These are phyloP conservation scores for Chrysanthemum makinoi DNA, from an alignment of 129 eudicot genomes.

Conservation along the genomic window DNA sequence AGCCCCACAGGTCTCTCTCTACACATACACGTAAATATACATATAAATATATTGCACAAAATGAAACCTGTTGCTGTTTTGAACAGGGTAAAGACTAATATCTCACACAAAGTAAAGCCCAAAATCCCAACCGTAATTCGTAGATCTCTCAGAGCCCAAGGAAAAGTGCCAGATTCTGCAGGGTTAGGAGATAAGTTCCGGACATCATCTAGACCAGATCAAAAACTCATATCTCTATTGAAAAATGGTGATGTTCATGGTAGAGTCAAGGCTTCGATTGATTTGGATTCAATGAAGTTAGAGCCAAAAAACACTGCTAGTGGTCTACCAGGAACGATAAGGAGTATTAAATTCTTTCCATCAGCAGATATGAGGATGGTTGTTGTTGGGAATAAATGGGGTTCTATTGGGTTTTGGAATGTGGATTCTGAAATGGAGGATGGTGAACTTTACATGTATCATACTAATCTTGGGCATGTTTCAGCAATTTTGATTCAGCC, in stretches of 20 bases:
- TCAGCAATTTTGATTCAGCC: conserved; percentile 64
- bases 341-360: conserved; percentile 63
- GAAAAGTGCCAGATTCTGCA: conserved; percentile 59
- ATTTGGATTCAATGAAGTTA: conserved; percentile 53
- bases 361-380: conserved; percentile 52
- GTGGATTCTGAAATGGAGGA: conserved; percentile 45
- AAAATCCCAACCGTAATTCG: conserved; percentile 60
- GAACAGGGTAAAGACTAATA: conserved; percentile 46
- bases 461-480: conserved; percentile 61
- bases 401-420: conserved; percentile 83
- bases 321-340: conserved; percentile 58
- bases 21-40: not conserved
- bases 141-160: conserved; percentile 69
- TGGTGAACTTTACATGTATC: conserved; percentile 52
- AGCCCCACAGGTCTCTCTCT: conserved; percentile 44
- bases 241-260: conserved; percentile 10
- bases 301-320: conserved; percentile 57
- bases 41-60: not conserved
- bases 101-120: conserved; percentile 51
- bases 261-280: conserved; percentile 38
- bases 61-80: not conserved
- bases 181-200: conserved; percentile 36
- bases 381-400: conserved; percentile 67
- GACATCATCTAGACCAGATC: conserved; percentile 20
- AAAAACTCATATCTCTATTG: conserved; percentile 21